Conservation (phyloP, 441 rosid species). For the Bruguiera hainesii region DNA sequence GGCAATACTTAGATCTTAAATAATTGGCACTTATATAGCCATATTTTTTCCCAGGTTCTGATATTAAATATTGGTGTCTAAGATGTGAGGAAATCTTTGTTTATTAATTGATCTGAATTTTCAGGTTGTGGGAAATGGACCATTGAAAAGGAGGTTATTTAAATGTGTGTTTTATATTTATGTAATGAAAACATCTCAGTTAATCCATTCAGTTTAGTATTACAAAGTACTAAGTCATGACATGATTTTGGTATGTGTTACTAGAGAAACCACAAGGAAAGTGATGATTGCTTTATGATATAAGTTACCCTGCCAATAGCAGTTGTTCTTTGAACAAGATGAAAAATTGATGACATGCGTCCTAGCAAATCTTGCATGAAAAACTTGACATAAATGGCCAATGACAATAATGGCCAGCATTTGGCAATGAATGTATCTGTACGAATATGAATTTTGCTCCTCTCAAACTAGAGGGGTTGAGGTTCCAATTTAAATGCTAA, state of each 20-base stretch:
- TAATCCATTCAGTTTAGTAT: neutral
- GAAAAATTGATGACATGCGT: neutral
- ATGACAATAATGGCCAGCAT: neutral
- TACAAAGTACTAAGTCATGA: too few relatives aligned
- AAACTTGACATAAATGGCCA: neutral
- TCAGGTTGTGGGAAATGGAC: neutral
- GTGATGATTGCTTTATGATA: too few relatives aligned
- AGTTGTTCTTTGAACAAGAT: neutral
- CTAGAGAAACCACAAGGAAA: neutral
- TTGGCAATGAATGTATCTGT: neutral
- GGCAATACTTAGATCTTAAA: neutral
- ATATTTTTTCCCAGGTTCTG: neutral
- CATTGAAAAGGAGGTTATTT: neutral
- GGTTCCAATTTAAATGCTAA: neutral
- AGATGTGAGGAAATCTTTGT: neutral
- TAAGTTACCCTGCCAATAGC: too few relatives aligned
- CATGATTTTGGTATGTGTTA: too few relatives aligned
- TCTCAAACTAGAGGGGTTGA: neutral
- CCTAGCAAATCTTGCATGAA: neutral
- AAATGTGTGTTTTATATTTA: neutral
- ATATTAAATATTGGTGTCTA: neutral
- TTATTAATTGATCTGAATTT: neutral
- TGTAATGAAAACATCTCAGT: neutral
- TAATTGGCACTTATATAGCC: too few relatives aligned
- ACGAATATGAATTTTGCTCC: neutral